Base-by-base conservation (phyloP, 2,329 filamentous ascomycete genomes). In the Cordyceps cicadae region DNA sequence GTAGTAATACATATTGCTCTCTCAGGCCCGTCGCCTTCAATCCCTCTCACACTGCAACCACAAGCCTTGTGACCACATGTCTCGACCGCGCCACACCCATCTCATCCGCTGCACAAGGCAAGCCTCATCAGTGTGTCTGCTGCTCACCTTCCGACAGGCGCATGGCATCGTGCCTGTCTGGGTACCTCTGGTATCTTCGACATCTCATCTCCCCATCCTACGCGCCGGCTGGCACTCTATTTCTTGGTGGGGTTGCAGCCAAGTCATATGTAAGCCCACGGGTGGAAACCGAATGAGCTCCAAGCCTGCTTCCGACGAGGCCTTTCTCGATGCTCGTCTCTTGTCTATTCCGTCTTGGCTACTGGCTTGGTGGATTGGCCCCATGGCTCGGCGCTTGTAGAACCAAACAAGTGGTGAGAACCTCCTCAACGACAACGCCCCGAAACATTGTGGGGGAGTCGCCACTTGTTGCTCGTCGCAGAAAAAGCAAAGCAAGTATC, bases 11-110 rank as follows among this genome's bases (percentile, higher is more conserved):
- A 50, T 58, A 29, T 58, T 45, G 41, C 39, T 29, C 26, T 48
- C 43, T 32, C 26, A 34, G 48, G 29, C 41, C 26, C 19, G 24
- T 48, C 26, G 8, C 41, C 14, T 55, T 9, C 26, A 24, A 17
- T 21, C n/a, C 26, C 5, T 48, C 41, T 37, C 37, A 46, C 54
- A 46, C 17, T 41, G 34, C 41, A 46, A 55, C 39, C 43, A 46
- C 54, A 14, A 11, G 24, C 34, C 55, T 51, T 39, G 55, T 58
- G 55, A 51, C 55, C 55, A 51, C 45, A 51, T 58, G 45, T 51
- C 55, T 58, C 17, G 46, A 51, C 55, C 5, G 34, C 46, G 41
- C 34, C 32, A 57, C 32, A 57, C 41, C 54, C 14, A 5, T 32
- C n/a, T 53, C 43, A 39, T 50, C 46, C 37, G 26, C 55, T 15